Base-by-base conservation (phyloP, 208 protist genomes). In the Acanthamoeba castellanii region DNA sequence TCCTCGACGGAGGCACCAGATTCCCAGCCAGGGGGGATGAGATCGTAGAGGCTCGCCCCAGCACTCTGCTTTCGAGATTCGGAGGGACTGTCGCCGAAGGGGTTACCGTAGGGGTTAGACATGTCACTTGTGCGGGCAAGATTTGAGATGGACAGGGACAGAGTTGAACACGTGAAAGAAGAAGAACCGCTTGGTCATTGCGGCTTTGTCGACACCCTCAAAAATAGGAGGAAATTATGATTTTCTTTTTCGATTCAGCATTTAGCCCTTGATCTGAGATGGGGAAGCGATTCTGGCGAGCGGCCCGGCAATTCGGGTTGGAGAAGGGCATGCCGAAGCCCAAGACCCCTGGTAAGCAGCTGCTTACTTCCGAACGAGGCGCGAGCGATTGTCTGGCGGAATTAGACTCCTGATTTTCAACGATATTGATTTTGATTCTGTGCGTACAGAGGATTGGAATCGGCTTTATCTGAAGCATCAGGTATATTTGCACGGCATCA, bases 1-100 rank as follows among this genome's bases (percentile, higher is more conserved):
- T 61, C 84, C 55, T 90, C 84, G 9, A 90, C 84, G 59, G 50
- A 68, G n/a, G 84, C 88, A n/a, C 88, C 88, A 47, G 61, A 81
- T 78, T 93, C 88, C 88, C 88, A 93, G 30, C 88, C 88, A 20
- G 88, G 66, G 27, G 88, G 88, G 30, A 93, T 64, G 16, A 93
- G 34, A 70, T 47, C 34, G 45, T 93, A 93, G 34, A 93, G 88
- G 30, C 66, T 78, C 0, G 37, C 47, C 9, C 37, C 34, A 0
- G 20, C 11, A 11, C 42, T 78, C 22, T 37, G 22, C n/a, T 72
- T 72, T 27, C 88, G 3, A n/a, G 74, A 25, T 18, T 0, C n/a
- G 84, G 22, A 7, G 30, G 32, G 50, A 13, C 34, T 66, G 50
- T 37, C 25, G 59, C 47, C 81, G 22, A 47, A 90, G 5, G 84